Conservation (phyloP, 176 grass and related monocot genomes). For the Luzula sylvatica region DNA sequence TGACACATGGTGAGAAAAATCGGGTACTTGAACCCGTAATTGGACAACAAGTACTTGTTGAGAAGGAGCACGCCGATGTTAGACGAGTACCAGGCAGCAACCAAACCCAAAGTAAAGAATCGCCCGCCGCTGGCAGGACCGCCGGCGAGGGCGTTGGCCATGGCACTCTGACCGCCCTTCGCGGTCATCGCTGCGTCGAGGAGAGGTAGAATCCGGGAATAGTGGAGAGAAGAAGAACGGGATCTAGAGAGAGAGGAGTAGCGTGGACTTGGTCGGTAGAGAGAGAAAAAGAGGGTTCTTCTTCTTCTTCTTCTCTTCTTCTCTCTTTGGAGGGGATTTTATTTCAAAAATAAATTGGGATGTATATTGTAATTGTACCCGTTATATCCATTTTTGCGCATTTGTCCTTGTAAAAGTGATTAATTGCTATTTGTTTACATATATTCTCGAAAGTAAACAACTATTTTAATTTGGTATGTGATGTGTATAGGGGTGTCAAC, state of each 20-base stretch:
- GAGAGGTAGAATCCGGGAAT: background rate
- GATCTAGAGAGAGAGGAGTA: background rate
- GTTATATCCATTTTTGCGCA: too few relatives aligned
- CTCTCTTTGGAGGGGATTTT: slow-evolving; percentile 7
- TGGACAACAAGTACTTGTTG: slow-evolving; percentile 47
- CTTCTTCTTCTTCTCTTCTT: background rate
- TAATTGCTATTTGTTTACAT: too few relatives aligned
- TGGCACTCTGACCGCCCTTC: slow-evolving; percentile 22
- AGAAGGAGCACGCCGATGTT: slow-evolving; percentile 59
- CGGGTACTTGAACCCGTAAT: slow-evolving; percentile 58
- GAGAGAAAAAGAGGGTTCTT: background rate
- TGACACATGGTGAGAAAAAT: slow-evolving; percentile 76
- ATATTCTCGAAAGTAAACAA: too few relatives aligned
- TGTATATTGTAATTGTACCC: too few relatives aligned
- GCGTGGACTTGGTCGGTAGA: background rate
- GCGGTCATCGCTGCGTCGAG: slow-evolving; percentile 21
- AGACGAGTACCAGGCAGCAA: slow-evolving; percentile 49
- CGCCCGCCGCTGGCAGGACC: slow-evolving; percentile 19
- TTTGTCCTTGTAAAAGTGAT: too few relatives aligned
- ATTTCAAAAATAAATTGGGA: slow-evolving; percentile 5
- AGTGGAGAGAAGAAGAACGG: background rate
- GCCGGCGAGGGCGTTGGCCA: background rate
- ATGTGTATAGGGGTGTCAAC: too few relatives aligned
- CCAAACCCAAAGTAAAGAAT: slow-evolving; percentile 39
- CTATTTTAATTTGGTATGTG: too few relatives aligned